phyloP scores from a whole-genome alignment of 495 filamentous ascomycete genomes.

The Xylaria nigripes region DNA sequence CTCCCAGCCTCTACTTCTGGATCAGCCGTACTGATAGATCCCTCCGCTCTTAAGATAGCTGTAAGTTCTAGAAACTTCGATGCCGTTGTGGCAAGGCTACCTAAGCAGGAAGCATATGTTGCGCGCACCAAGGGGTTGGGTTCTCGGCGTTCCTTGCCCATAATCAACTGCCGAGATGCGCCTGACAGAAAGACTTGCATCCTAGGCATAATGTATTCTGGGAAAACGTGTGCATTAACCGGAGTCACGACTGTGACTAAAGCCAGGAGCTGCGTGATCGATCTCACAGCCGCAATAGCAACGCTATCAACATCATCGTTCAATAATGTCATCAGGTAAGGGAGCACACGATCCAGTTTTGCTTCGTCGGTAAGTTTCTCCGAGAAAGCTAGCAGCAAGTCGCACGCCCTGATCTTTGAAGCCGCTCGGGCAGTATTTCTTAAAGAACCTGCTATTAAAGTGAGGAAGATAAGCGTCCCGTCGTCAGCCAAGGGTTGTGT shows the following conservation, averaged over 20 bases:
- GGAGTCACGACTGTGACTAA: constrained; percentile 82
- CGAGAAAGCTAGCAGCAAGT: constrained; percentile 86
- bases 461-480: constrained; percentile 86
- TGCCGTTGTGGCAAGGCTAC: constrained; percentile 84
- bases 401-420: constrained; percentile 83
- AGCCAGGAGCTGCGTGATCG: constrained; percentile 79
- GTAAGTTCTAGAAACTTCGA: constrained; percentile 83
- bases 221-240: constrained; percentile 90
- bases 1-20: constrained; percentile 70
- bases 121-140: constrained; percentile 67
- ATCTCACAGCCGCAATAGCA: constrained; percentile 73
- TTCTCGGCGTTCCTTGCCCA: constrained; percentile 39
- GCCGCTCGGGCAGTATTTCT: constrained; percentile 81
- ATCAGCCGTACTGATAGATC: constrained; percentile 67
- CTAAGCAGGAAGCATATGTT: constrained; percentile 87
- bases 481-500: constrained; percentile 56
- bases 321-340: constrained; percentile 74
- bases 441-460: constrained; percentile 76
- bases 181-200: constrained; percentile 62
- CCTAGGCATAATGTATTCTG: constrained; percentile 86
- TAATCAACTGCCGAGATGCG: constrained; percentile 28
- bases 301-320: constrained; percentile 76
- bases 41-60: constrained; percentile 76
- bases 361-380: constrained; percentile 91
- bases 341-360: constrained; percentile 88